These are phyloP conservation scores for Mollisia scopiformis DNA, from an alignment of 2,329 filamentous ascomycete genomes.

Conservation along the genomic window DNA sequence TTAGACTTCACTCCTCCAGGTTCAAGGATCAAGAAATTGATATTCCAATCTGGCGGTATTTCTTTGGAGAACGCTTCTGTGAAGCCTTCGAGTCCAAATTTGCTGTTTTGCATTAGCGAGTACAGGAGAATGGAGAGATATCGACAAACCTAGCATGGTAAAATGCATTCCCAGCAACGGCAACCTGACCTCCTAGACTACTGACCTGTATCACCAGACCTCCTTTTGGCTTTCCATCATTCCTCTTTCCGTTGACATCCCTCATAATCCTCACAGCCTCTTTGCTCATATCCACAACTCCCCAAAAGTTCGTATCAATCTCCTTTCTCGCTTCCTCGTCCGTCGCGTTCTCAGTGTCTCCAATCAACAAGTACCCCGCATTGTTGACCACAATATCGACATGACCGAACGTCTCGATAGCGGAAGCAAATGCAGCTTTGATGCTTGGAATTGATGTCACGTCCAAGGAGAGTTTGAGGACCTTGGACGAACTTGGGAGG, in stretches of 20 bases:
- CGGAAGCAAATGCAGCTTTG: constrained; percentile 38
- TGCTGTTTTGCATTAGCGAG: constrained; percentile 20
- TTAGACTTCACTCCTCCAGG: constrained; percentile 45
- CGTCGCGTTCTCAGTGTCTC: constrained; percentile 53
- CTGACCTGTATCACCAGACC: constrained; percentile 43
- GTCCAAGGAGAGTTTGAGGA: constrained; percentile 52
- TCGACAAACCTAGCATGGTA: constrained; percentile 38
- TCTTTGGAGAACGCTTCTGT: constrained; percentile 40
- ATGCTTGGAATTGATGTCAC: constrained; percentile 50
- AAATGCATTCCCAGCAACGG: constrained; percentile 37
- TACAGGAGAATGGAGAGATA: neutral
- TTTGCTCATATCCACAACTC: constrained; percentile 55
- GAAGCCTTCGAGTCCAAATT: constrained; percentile 45
- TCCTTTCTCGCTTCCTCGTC: constrained; percentile 51
- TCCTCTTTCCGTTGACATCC: constrained; percentile 8
- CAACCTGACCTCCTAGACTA: constrained; percentile 39
- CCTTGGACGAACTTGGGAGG: constrained; percentile 44
- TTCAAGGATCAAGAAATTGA: constrained; percentile 42
- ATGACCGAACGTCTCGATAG: constrained; percentile 51
- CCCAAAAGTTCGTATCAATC: constrained; percentile 62
- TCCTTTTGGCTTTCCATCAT: constrained; percentile 19
- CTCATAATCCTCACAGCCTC: constrained; percentile 22
- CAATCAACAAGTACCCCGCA: constrained; percentile 56
- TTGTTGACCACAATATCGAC: constrained; percentile 43
- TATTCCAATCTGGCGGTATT: constrained; percentile 38